Percentiles rank a stretch among this genome's conserved stretches.
These are phyloP conservation scores for Suillus americanus DNA, from an alignment of 768 basidiomycete species.

Conservation along the genomic window DNA sequence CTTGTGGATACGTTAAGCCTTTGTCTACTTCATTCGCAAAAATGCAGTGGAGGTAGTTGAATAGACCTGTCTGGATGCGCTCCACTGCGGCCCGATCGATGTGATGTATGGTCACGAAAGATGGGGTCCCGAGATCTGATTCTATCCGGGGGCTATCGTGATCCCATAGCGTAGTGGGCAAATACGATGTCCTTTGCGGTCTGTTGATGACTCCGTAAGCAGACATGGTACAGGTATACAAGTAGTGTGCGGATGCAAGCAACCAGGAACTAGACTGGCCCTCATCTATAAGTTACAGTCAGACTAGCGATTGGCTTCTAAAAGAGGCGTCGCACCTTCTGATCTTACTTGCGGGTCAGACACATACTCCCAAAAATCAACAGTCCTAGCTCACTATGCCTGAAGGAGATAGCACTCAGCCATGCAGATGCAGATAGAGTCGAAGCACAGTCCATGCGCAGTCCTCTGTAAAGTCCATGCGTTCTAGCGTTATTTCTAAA, in stretches of 20 bases:
- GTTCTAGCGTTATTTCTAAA: conserved; percentile 33
- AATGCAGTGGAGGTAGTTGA: conserved; percentile 56
- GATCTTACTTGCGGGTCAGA: not conserved
- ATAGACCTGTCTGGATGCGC: conserved; percentile 43
- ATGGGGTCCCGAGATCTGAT: conserved; percentile 17
- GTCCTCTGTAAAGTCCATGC: not conserved
- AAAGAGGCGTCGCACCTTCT: not conserved
- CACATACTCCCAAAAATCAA: not conserved
- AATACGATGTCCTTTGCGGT: conserved; percentile 23
- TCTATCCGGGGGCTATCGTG: conserved; percentile 24
- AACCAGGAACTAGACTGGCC: not conserved
- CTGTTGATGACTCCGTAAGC: conserved; percentile 68
- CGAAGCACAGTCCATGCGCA: not conserved
- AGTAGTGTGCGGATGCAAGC: not conserved
- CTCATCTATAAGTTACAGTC: not conserved
- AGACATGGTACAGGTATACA: conserved; percentile 44
- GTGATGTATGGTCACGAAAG: conserved; percentile 36
- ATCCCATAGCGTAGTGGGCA: conserved; percentile 51
- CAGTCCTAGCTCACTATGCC: not conserved
- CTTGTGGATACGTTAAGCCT: conserved; percentile 86
- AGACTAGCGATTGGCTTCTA: not conserved
- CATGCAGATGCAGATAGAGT: not conserved
- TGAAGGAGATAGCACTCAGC: not conserved
- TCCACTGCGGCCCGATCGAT: conserved; percentile 30
- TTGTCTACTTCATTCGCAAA: conserved; percentile 77